Conservation (phyloP, 345 rosid species). For the Gossypium mustelinum region DNA sequence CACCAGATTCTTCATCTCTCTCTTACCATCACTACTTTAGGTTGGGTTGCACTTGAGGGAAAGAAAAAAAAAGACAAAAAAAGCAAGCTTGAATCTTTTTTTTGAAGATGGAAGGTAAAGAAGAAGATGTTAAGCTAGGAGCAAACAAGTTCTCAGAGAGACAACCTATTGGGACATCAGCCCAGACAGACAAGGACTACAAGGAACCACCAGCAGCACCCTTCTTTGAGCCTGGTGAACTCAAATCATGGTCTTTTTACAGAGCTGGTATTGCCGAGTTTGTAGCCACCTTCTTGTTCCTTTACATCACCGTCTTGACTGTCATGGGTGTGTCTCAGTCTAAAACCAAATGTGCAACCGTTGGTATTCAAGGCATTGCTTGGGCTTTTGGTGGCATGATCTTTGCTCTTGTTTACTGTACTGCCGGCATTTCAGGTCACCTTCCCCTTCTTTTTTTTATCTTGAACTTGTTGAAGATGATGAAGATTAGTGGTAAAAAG, state of each 20-base stretch:
- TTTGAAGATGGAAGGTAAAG: conserved; percentile 56
- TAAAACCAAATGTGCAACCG: conserved; percentile 36
- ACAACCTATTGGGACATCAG: conserved; percentile 62
- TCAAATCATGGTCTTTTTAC: conserved; percentile 65
- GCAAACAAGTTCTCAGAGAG: conserved; percentile 68
- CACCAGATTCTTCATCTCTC: not conserved
- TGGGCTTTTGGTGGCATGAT: conserved; percentile 87
- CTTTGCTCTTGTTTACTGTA: conserved; percentile 75
- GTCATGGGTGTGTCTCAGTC: conserved; percentile 59
- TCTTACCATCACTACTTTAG: not conserved
- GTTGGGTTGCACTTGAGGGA: not conserved
- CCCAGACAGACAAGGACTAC: conserved; percentile 53
- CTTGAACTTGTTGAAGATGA: too few relatives aligned
- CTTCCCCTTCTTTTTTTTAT: not conserved
- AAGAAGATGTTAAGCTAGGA: conserved; percentile 63
- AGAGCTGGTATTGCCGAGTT: conserved; percentile 73
- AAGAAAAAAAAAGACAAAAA: not conserved
- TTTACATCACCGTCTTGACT: conserved; percentile 57
- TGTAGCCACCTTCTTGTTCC: conserved; percentile 61
- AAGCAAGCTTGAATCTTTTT: not conserved
- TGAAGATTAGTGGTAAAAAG: not conserved
- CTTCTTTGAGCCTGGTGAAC: conserved; percentile 60
- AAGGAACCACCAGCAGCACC: conserved; percentile 60
- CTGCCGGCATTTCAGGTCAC: conserved; percentile 71
- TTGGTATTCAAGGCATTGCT: conserved; percentile 71